phyloP scores from a whole-genome alignment of 2,329 filamentous ascomycete species.

The Colletotrichum shisoi region DNA sequence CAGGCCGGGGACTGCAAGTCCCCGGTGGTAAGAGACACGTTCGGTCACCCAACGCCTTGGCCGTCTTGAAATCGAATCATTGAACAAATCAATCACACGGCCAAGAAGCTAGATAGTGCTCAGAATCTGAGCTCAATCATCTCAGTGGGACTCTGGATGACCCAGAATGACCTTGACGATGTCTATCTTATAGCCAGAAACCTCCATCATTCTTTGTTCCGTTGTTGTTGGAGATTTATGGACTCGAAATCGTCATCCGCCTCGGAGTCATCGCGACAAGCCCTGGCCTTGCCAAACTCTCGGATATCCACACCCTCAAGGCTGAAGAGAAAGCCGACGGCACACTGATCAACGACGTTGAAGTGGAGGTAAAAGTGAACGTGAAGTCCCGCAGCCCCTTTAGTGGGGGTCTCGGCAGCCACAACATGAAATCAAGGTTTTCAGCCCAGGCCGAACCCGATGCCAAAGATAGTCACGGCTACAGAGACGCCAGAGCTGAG shows the following conservation, averaged over 20 bases:
- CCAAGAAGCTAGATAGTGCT: no score
- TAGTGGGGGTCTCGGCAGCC: conserved; percentile 48
- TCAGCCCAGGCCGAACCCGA: conserved; percentile 49
- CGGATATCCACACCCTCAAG: neutral
- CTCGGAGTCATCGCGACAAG: conserved; percentile 1
- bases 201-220: neutral
- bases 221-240: conserved; percentile 1
- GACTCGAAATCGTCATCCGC: conserved; percentile 6
- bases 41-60: neutral
- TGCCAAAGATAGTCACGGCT: conserved; percentile 20
- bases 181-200: neutral
- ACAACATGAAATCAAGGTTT: conserved; percentile 50
- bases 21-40: neutral
- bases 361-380: conserved; percentile 24
- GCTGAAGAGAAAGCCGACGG: conserved; percentile 47
- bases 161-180: no score
- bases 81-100: no score
- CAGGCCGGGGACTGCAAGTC: neutral
- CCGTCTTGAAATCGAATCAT: neutral
- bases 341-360: conserved; percentile 43
- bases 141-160: no score
- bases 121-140: no score
- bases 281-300: neutral
- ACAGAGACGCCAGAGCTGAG: conserved; percentile 47
- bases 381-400: conserved; percentile 47